Evolutionary conservation across 208 protist genomes (phyloP), one percentile per base, ranked within the genome.

Genomic region (Acanthamoeba culbertsoni): DNA sequence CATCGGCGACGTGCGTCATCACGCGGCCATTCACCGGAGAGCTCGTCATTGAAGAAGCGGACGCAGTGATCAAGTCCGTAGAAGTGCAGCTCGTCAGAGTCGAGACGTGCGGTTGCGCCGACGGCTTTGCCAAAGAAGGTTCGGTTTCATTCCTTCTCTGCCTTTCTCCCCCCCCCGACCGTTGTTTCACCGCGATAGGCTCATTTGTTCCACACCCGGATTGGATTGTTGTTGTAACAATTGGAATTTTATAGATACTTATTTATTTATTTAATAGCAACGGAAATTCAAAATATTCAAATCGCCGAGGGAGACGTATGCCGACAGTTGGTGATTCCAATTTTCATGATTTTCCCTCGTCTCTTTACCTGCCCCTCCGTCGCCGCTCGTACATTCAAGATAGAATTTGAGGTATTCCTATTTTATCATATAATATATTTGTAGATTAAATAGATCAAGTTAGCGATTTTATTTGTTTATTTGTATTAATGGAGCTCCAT

Each of bases 11-110:
- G 37, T 98, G 97, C 94, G 86, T 97, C 89, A 97, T 98, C 62
- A 93, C 82, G 23, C 53, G 96, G 45, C 97, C 97, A 37, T 96
- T 98, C 86, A 92, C 94, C 68, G 97, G 97, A 20, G 86, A 97
- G 90, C 35, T 98, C 18, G 46, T 94, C 10, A 95, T 98, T 23
- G 94, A 96, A 57, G 57, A 93, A n/a, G 95, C 93, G 45, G 84
- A 93, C 12, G 82, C 93, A 0, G 63, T 57, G 23, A 98, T 98
- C 89, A 95, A 95, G 77, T 98, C 96, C 8, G 95, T 98, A 23
- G 98, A 98, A 82, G 62, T 98, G 55, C 98, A 98, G 94, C 93
- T 98, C 8, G 95, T 98, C 37, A 93, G 98, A 37, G 96, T 98
- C 6, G 98, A 98, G 84, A 96, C 95, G 10, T 97, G 96, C 68